phyloP scores from a whole-genome alignment of 2,329 filamentous ascomycete genomes.

The Plenodomus tracheiphilus region DNA sequence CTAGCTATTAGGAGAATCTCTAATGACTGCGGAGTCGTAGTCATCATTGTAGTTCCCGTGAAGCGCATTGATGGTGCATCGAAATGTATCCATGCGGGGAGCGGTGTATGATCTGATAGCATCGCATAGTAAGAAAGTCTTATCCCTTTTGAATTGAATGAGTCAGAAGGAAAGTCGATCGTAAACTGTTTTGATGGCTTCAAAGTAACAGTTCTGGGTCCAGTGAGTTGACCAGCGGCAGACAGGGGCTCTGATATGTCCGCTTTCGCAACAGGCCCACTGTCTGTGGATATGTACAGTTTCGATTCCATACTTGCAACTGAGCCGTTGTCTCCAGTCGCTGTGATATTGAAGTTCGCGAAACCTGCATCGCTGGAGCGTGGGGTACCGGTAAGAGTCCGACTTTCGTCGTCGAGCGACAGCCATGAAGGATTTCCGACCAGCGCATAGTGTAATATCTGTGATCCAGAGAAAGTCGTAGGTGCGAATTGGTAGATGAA shows the following conservation, averaged over 20 bases:
- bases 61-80: conserved; percentile 67
- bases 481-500: conserved; percentile 74
- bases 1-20: conserved; percentile 75
- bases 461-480: conserved; percentile 70
- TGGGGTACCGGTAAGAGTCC: conserved; percentile 74
- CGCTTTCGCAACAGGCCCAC: conserved; percentile 58
- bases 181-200: conserved; percentile 41
- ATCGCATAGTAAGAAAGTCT: conserved; percentile 75
- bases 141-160: conserved; percentile 62
- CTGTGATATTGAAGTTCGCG: conserved; percentile 67
- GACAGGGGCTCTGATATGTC: conserved; percentile 63
- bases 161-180: conserved; percentile 53
- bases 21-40: conserved; percentile 70
- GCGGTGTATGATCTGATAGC: conserved; percentile 74
- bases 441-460: conserved; percentile 67
- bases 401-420: conserved; percentile 65
- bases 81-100: conserved; percentile 86
- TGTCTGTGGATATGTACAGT: conserved; percentile 67
- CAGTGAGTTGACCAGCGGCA: conserved; percentile 60
- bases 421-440: conserved; percentile 72
- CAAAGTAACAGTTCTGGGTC: conserved; percentile 59
- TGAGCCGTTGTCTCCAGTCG: conserved; percentile 67
- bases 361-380: conserved; percentile 60
- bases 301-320: conserved; percentile 65
- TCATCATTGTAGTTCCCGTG: conserved; percentile 69